These are phyloP conservation scores for Panaeolus cyanescens DNA, from an alignment of 768 basidiomycete species.

Conservation along the genomic window DNA sequence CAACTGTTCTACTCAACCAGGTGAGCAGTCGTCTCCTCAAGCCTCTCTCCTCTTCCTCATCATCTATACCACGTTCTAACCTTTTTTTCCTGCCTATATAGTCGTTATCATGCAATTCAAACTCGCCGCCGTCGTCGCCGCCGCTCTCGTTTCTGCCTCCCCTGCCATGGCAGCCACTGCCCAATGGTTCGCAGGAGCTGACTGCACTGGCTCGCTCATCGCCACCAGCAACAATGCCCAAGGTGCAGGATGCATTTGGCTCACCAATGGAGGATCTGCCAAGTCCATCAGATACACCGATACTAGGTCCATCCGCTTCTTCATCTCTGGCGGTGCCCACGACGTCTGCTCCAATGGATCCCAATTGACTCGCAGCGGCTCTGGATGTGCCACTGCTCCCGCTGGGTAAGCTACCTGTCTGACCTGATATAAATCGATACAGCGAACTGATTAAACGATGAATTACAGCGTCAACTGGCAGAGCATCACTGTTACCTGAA, in stretches of 20 bases:
- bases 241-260: constrained; percentile 11
- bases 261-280: constrained; percentile 9
- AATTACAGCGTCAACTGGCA: constrained; percentile 19
- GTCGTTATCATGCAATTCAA: constrained; percentile 22
- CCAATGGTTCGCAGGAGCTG: constrained; percentile 6
- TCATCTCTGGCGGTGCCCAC: constrained; percentile 15
- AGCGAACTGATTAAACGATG: constrained; percentile 4
- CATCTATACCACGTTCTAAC: too few relatives aligned
- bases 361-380: constrained; percentile 9
- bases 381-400: constrained; percentile 20
- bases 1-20: neutral
- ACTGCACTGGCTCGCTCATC: constrained; percentile 7
- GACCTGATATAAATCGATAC: too few relatives aligned
- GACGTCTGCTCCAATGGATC: constrained; percentile 17
- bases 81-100: too few relatives aligned
- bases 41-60: too few relatives aligned
- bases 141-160: constrained; percentile 16
- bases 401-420: constrained; percentile 13
- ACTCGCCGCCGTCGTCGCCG: constrained; percentile 11
- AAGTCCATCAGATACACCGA: constrained; percentile 20
- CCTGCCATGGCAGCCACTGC: constrained; percentile 13
- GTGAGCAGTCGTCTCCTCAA: too few relatives aligned
- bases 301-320: constrained; percentile 16
- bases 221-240: neutral
- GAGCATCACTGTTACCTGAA: neutral